Conservation (phyloP, 2,329 filamentous ascomycete genomes). For the Apiospora phragmitis region DNA sequence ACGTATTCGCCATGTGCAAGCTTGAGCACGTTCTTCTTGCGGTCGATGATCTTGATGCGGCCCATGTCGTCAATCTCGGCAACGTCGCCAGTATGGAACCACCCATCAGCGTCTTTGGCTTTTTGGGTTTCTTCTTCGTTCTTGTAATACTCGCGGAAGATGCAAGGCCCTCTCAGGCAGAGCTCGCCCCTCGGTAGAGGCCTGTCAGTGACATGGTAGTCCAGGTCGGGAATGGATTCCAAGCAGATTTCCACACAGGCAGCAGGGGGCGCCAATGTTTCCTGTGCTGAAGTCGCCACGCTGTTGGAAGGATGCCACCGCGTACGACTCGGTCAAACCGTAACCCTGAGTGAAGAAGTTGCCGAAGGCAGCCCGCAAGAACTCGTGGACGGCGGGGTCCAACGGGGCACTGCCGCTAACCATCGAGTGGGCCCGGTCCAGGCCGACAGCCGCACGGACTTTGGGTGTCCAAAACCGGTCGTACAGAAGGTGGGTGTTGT, state of each 20-base stretch:
- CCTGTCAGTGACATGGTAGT: slow-evolving; percentile 85
- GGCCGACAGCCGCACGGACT: slow-evolving; percentile 77
- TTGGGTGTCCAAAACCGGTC: slow-evolving; percentile 91
- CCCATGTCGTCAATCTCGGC: slow-evolving; percentile 81
- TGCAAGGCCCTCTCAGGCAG: slow-evolving; percentile 74
- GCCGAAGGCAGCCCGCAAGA: slow-evolving; percentile 80
- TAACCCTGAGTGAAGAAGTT: slow-evolving; percentile 85
- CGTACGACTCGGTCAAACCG: slow-evolving; percentile 92
- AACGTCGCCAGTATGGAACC: slow-evolving; percentile 97
- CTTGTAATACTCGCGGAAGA: slow-evolving; percentile 88
- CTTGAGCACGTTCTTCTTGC: slow-evolving; percentile 99
- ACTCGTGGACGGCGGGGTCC: slow-evolving; percentile 83
- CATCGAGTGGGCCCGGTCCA: slow-evolving; percentile 73
- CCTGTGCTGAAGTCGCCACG: slow-evolving; percentile 71
- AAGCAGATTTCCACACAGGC: slow-evolving; percentile 74
- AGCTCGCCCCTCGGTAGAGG: slow-evolving; percentile 90
- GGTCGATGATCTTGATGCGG: slow-evolving; percentile 90
- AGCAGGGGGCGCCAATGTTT: slow-evolving; percentile 76
- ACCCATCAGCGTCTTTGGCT: slow-evolving; percentile 81
- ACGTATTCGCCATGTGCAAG: slow-evolving; percentile 97
- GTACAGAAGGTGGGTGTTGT: slow-evolving; percentile 75
- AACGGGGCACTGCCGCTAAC: slow-evolving; percentile 88
- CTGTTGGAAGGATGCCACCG: slow-evolving; percentile 70
- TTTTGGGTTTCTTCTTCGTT: slow-evolving; percentile 86
- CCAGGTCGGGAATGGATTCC: slow-evolving; percentile 88